Conservation (phyloP, 78 protist genomes). For the Dictyostelium citrinum region DNA sequence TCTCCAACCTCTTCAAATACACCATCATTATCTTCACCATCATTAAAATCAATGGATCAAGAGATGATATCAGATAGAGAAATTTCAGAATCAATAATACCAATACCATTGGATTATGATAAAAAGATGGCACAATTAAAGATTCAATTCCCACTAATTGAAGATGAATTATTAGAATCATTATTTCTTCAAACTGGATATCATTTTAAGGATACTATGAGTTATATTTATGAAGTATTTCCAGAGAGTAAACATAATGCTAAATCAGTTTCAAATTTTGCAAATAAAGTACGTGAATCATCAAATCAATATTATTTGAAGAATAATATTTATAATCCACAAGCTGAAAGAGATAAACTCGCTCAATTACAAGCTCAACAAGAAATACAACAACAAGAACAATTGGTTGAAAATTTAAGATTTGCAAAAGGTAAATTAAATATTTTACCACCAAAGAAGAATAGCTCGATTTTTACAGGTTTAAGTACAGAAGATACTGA, state of each 20-base stretch:
- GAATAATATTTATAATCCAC: background rate
- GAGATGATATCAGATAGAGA: background rate
- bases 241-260: constrained; percentile 1
- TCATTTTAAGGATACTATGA: background rate
- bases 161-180: background rate
- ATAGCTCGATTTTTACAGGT: constrained; percentile 10
- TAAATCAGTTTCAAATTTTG: background rate
- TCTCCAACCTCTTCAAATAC: background rate
- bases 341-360: background rate
- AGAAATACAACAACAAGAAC: background rate
- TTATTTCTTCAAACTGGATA: background rate
- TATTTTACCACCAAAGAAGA: constrained; percentile 3
- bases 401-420: background rate
- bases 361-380: background rate
- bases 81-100: background rate
- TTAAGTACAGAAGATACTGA: background rate
- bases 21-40: background rate
- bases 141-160: constrained; percentile 40
- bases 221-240: background rate
- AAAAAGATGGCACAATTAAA: background rate
- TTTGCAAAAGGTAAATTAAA: background rate
- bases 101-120: background rate
- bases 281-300: background rate
- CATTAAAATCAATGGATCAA: background rate
- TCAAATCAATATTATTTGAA: background rate